Conservation (phyloP, 2,329 filamentous ascomycete genomes). For the Sporothrix brasiliensis region DNA sequence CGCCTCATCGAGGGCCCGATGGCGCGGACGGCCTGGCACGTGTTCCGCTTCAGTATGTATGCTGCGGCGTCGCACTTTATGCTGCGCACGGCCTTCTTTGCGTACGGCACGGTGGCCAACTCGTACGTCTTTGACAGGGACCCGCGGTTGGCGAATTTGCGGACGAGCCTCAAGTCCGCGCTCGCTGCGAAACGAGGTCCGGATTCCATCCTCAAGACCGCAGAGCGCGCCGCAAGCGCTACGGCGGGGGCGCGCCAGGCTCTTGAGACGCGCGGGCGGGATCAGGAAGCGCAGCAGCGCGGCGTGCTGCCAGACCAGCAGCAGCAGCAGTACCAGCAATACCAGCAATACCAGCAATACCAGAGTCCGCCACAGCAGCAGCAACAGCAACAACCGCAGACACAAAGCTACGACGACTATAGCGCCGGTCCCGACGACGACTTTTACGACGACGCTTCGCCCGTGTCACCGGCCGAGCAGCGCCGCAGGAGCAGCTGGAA, state of each 20-base stretch:
- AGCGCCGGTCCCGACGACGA: conserved; percentile 21
- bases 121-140: conserved; percentile 28
- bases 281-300: neutral
- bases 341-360: neutral
- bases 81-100: conserved; percentile 28
- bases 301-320: neutral
- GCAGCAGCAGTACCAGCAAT: no score
- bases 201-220: no score
- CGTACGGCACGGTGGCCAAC: conserved; percentile 29
- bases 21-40: conserved; percentile 35
- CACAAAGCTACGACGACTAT: conserved; percentile 15
- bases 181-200: neutral
- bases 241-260: neutral
- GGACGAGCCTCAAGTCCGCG: conserved; percentile 19
- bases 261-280: neutral
- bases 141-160: conserved; percentile 32
- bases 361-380: neutral
- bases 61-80: conserved; percentile 28
- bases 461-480: conserved; percentile 32
- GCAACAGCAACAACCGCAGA: neutral
- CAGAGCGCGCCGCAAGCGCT: no score
- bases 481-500: conserved; percentile 11
- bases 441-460: conserved; percentile 36
- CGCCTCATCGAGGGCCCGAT: conserved; percentile 22
- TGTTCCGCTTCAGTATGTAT: conserved; percentile 31